These are phyloP conservation scores for Parietichytrium sp. DNA, from an alignment of 108 stramenopile genomes.

Conservation along the genomic window DNA sequence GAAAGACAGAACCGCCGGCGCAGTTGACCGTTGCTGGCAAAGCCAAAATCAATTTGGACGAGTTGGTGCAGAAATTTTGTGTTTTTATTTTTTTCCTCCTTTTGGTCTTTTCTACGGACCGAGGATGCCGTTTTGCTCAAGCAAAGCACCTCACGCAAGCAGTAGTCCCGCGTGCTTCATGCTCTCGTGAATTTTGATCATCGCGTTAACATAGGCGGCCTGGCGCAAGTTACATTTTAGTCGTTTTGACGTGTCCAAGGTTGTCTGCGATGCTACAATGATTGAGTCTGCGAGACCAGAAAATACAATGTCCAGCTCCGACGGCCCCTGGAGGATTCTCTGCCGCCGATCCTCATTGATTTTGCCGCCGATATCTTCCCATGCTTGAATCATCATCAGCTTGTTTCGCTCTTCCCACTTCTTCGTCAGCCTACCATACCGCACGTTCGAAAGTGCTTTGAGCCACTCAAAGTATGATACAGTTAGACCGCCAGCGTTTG, in stretches of 20 bases:
- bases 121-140: too few species aligned
- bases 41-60: too few species aligned
- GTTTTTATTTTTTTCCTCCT: too few species aligned
- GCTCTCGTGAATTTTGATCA: slow-evolving; percentile 40
- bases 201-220: slow-evolving; percentile 42
- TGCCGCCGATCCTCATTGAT: neutral
- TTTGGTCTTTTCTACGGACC: too few species aligned
- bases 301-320: slow-evolving; percentile 43
- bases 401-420: slow-evolving; percentile 47
- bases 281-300: slow-evolving; percentile 46
- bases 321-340: slow-evolving; percentile 17
- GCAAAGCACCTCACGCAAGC: neutral
- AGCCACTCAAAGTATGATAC: slow-evolving; percentile 50
- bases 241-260: slow-evolving; percentile 27
- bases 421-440: slow-evolving; percentile 44
- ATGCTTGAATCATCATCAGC: slow-evolving; percentile 27
- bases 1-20: too few species aligned
- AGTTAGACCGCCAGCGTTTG: slow-evolving; percentile 45
- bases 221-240: neutral
- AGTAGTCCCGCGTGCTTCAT: slow-evolving; percentile 36
- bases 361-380: neutral
- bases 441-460: slow-evolving; percentile 46
- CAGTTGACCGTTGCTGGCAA: too few species aligned
- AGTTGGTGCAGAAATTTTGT: too few species aligned
- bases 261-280: neutral